A percentile compares a stretch with the other conserved stretches of the same genome.
These are phyloP conservation scores for Boletus subcaerulescens DNA, from an alignment of 768 basidiomycete species.

Conservation along the genomic window DNA sequence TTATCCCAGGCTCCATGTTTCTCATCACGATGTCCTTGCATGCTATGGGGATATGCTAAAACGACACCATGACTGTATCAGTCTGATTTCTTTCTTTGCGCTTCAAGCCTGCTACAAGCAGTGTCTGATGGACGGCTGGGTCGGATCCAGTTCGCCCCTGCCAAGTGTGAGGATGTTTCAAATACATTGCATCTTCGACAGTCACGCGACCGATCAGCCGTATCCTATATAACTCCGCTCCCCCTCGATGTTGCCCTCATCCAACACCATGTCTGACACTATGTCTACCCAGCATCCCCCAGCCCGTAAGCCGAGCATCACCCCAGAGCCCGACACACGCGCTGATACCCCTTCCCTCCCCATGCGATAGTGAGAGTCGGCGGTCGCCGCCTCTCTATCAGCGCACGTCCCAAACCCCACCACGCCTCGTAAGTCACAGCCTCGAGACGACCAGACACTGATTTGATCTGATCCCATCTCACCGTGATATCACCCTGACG, in stretches of 20 bases:
- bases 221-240: slow-evolving; percentile 13
- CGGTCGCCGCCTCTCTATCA: slow-evolving; percentile 49
- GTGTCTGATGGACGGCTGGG: no score
- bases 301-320: slow-evolving; percentile 39
- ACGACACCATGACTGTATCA: slow-evolving; percentile 20
- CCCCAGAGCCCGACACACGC: not conserved
- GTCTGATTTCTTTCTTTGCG: not conserved
- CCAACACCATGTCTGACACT: slow-evolving; percentile 30
- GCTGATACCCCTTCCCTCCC: not conserved
- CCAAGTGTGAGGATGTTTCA: not conserved
- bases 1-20: slow-evolving; percentile 28
- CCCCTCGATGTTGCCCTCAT: not conserved
- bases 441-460: not conserved
- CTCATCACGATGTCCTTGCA: slow-evolving; percentile 30
- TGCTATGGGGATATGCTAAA: slow-evolving; percentile 32
- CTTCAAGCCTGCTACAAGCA: not conserved
- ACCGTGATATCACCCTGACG: no score
- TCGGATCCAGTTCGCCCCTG: not conserved
- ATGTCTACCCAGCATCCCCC: slow-evolving; percentile 42
- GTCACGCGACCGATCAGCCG: slow-evolving; percentile 4
- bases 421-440: slow-evolving; percentile 26
- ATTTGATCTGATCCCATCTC: not conserved
- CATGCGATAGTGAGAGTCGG: slow-evolving; percentile 39
- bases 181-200: not conserved
- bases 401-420: slow-evolving; percentile 38